phyloP scores from a whole-genome alignment of 1,284 basidiomycete genomes.

The Tylopilus sp. region DNA sequence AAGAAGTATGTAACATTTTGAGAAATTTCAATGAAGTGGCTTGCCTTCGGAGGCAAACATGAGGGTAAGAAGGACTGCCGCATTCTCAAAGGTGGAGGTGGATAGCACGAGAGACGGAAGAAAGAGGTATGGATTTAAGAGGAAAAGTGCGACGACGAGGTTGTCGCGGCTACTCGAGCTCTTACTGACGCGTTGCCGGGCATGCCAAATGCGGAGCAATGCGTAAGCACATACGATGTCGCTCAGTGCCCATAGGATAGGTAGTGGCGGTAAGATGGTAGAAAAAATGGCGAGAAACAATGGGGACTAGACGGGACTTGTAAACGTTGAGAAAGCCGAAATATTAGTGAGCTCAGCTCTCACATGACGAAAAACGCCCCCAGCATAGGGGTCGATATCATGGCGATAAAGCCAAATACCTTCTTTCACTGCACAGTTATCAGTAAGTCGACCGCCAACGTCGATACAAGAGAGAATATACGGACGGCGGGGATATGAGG shows the following conservation, averaged over 20 bases:
- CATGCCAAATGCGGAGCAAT: slow-evolving; percentile 74
- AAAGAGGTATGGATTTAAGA: slow-evolving; percentile 91
- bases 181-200: slow-evolving; percentile 59
- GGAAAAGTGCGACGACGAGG: slow-evolving; percentile 73
- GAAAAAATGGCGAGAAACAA: slow-evolving; percentile 84
- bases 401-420: slow-evolving; percentile 85
- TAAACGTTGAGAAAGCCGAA: slow-evolving; percentile 1
- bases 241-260: slow-evolving; percentile 75
- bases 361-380: slow-evolving; percentile 88
- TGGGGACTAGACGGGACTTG: slow-evolving; percentile 74
- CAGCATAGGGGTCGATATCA: slow-evolving; percentile 85
- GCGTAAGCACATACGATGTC: slow-evolving; percentile 78
- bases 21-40: slow-evolving; percentile 16
- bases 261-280: too few relatives aligned
- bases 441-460: too few relatives aligned
- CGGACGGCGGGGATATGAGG: slow-evolving; percentile 71
- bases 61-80: slow-evolving; percentile 52
- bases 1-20: background rate
- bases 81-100: slow-evolving; percentile 84
- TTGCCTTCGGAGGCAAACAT: slow-evolving; percentile 69
- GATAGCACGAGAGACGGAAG: slow-evolving; percentile 85
- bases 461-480: slow-evolving; percentile 14
- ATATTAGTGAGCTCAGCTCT: slow-evolving; percentile 39
- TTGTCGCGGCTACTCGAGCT: slow-evolving; percentile 59
- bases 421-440: slow-evolving; percentile 88